A percentile compares a stretch with the other conserved stretches of the same genome.
Evolutionary conservation across 495 filamentous ascomycete genomes (phyloP).

Genomic region (Talaromyces proteolyticus): DNA sequence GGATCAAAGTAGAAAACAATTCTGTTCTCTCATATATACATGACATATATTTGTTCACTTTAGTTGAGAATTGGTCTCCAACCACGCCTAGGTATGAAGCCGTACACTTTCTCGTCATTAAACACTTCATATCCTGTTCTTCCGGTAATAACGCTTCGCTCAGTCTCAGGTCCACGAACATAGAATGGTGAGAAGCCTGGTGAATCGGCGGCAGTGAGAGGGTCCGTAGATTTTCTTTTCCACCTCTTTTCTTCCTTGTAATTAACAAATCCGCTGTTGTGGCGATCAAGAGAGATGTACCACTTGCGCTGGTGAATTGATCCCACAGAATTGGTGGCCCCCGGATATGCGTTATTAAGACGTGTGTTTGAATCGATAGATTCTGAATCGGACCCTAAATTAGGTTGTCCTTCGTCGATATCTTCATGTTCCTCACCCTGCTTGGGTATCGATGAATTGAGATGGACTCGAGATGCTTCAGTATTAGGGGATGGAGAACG

Average conservation of each 20-base stretch:
- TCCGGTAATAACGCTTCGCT: slow-evolving; percentile 59
- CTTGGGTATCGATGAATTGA: not conserved
- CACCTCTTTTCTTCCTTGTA: slow-evolving; percentile 9
- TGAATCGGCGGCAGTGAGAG: not conserved
- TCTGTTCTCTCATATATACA: no score
- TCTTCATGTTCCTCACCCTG: not conserved
- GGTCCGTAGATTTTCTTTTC: not conserved
- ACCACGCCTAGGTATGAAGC: slow-evolving; percentile 46
- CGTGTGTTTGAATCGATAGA: slow-evolving; percentile 43
- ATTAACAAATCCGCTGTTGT: slow-evolving; percentile 45
- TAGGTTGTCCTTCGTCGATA: slow-evolving; percentile 1
- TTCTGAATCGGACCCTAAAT: slow-evolving; percentile 3
- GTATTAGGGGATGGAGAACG: not conserved
- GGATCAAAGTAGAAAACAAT: no score
- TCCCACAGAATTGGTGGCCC: slow-evolving; percentile 54
- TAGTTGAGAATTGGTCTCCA: slow-evolving; percentile 53
- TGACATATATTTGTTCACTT: slow-evolving; percentile 1
- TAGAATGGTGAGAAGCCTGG: slow-evolving; percentile 50
- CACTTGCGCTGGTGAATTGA: slow-evolving; percentile 61
- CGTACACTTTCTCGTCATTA: slow-evolving; percentile 49
- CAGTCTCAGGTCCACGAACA: slow-evolving; percentile 48
- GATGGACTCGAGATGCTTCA: not conserved
- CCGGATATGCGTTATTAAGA: slow-evolving; percentile 57
- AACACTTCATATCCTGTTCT: slow-evolving; percentile 50
- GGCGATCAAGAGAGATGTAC: slow-evolving; percentile 53